Evolutionary conservation across 805 yeast genomes (phyloP).

Genomic region (Lipomyces anomalus): DNA sequence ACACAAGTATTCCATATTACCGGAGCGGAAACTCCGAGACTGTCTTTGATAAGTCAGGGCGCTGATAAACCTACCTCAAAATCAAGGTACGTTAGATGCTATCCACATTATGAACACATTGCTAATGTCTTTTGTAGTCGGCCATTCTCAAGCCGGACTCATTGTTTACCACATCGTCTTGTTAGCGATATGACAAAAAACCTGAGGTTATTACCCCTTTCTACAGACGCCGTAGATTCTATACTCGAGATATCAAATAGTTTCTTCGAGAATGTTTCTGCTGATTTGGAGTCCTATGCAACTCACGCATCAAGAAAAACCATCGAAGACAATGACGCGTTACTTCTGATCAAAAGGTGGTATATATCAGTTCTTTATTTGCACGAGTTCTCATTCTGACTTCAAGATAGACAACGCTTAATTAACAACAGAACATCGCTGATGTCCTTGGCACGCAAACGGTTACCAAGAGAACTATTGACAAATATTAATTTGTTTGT

Average conservation of each 20-base stretch:
- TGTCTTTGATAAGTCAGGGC: no score
- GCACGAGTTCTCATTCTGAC: no score
- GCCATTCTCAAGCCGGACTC: no score
- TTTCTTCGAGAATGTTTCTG: slow-evolving; percentile 30
- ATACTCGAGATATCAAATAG: slow-evolving; percentile 28
- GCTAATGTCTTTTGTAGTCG: no score
- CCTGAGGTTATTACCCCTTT: slow-evolving; percentile 5
- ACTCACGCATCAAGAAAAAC: slow-evolving; percentile 32
- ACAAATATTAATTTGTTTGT: no score
- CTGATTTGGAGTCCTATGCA: slow-evolving; percentile 33
- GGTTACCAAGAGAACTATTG: slow-evolving; percentile 32
- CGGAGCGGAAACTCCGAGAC: no score
- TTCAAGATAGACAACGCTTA: slow-evolving; percentile 32
- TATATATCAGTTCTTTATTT: no score
- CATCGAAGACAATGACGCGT: slow-evolving; percentile 30
- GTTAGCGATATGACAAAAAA: slow-evolving; percentile 5
- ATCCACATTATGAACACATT: no score
- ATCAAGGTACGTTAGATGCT: no score
- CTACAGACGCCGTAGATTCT: slow-evolving; percentile 25
- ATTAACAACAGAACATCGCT: slow-evolving; percentile 21
- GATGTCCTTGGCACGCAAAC: slow-evolving; percentile 29
- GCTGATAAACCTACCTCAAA: no score
- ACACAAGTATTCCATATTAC: no score
- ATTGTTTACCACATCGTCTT: slow-evolving; percentile 4
- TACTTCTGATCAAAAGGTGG: slow-evolving; percentile 32